These are phyloP conservation scores for Galerina sulciceps DNA, from an alignment of 768 basidiomycete genomes.

Conservation along the genomic window DNA sequence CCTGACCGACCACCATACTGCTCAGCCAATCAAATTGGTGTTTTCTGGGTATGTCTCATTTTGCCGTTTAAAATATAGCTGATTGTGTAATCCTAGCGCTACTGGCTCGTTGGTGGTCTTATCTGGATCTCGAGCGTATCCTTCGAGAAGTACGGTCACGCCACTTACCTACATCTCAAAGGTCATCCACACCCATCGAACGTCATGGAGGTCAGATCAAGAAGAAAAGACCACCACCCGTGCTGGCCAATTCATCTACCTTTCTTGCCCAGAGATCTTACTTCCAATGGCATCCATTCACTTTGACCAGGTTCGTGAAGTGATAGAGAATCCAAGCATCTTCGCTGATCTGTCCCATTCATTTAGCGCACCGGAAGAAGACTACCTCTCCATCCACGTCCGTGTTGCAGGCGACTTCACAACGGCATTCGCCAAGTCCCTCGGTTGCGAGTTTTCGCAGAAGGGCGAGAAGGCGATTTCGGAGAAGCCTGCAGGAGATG, in stretches of 20 bases:
- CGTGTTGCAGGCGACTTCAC: conserved; percentile 95
- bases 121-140: conserved; percentile 90
- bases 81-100: conserved; percentile 55
- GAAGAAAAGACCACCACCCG: conserved; percentile 83
- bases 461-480: conserved; percentile 39
- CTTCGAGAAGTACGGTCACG: conserved; percentile 91
- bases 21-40: conserved; percentile 82
- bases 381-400: conserved; percentile 93
- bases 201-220: conserved; percentile 97
- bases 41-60: conserved; percentile 82
- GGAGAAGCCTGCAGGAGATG: conserved; percentile 41
- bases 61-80: neutral
- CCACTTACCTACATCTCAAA: conserved; percentile 92
- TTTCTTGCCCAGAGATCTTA: conserved; percentile 92
- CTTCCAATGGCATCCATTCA: conserved; percentile 98
- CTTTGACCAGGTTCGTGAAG: conserved; percentile 73
- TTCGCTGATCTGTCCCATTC: neutral
- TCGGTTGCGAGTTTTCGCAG: conserved; percentile 81
- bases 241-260: conserved; percentile 93
- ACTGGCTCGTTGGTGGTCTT: conserved; percentile 87
- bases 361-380: conserved; percentile 87
- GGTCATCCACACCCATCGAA: conserved; percentile 93
- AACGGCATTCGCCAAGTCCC: conserved; percentile 71
- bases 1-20: conserved; percentile 90
- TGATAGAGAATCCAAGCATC: neutral